Evolutionary conservation across 2,329 filamentous ascomycete genomes (phyloP), one percentile per base, ranked within the genome.

Genomic region (Verticillium zaregamsianum): DNA sequence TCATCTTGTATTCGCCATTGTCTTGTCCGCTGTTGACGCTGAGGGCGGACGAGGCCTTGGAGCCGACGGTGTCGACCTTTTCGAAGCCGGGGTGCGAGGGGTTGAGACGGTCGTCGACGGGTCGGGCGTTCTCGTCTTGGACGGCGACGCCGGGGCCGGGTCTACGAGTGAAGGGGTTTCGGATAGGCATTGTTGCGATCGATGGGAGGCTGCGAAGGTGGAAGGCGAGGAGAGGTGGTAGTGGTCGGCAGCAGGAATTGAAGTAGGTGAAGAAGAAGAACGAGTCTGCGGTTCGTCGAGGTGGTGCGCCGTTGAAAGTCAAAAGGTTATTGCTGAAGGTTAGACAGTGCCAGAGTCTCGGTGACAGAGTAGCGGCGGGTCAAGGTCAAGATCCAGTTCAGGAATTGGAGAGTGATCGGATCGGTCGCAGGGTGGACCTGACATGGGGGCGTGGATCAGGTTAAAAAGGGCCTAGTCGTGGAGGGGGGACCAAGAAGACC

Each of bases 1-100:
- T 91, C 84, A 93, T 84, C 77, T 92, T 91, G 78, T 92, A 92
- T 73, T 92, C 90, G 66, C 86, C 86, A 39, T 82, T 88, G 67
- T 90, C 87, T 60, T 81, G 80, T 69, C 80, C 81, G 71, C 83
- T 87, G 67, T 82, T 82, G 61, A 89, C 82, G 70, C 84, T 89
- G 71, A 90, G 76, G 55, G 83, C 79, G 39, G 86, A 86, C 23
- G 86, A 86, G 15, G 84, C 80, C 73, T 84, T 86, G 66, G 86
- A 87, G 17, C 86, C 86, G 59, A 86, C 79, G 1, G 84, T 88
- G 68, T 88, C 84, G 64, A 87, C 84, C 63, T 82, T 81, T 72
- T 88, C 86, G 67, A 88, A 89, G 9, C 81, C 80, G 31, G 77
- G 75, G 56, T 80, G 78, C 28, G 81, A 73, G 61, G 76, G 74